phyloP scores from a whole-genome alignment of 2,329 filamentous ascomycete species.

The Didymella lethalis region DNA sequence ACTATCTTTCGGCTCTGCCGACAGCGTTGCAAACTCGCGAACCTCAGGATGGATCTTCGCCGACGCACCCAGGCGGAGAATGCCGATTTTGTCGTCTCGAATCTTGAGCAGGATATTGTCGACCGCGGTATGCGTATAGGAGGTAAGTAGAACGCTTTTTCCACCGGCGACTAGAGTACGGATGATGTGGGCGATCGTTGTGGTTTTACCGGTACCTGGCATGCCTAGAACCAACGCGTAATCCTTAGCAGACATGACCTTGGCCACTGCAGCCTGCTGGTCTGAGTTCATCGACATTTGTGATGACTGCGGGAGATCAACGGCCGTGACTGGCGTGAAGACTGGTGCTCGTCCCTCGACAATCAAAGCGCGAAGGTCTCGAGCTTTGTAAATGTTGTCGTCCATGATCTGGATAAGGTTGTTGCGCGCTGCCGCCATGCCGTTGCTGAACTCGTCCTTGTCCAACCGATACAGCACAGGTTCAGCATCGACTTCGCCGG shows the following conservation, averaged over 20 bases:
- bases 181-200: conserved; percentile 97
- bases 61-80: conserved; percentile 83
- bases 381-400: conserved; percentile 73
- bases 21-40: conserved; percentile 81
- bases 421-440: conserved; percentile 93
- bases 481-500: conserved; percentile 56
- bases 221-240: conserved; percentile 98
- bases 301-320: conserved; percentile 61
- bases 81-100: conserved; percentile 75
- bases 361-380: conserved; percentile 78
- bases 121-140: conserved; percentile 96
- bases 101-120: conserved; percentile 98
- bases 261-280: conserved; percentile 84
- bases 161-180: conserved; percentile 85
- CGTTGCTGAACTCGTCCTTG: conserved; percentile 98
- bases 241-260: conserved; percentile 94
- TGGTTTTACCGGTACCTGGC: conserved; percentile 98
- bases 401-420: conserved; percentile 94
- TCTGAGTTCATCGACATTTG: conserved; percentile 81
- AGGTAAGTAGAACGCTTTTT: conserved; percentile 91
- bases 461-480: conserved; percentile 83
- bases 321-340: conserved; percentile 72
- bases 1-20: conserved; percentile 73
- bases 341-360: conserved; percentile 76
- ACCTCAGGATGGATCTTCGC: conserved; percentile 91